Conservation (phyloP, 2,329 filamentous ascomycete genomes). For the Arachnopeziza araneosa region DNA sequence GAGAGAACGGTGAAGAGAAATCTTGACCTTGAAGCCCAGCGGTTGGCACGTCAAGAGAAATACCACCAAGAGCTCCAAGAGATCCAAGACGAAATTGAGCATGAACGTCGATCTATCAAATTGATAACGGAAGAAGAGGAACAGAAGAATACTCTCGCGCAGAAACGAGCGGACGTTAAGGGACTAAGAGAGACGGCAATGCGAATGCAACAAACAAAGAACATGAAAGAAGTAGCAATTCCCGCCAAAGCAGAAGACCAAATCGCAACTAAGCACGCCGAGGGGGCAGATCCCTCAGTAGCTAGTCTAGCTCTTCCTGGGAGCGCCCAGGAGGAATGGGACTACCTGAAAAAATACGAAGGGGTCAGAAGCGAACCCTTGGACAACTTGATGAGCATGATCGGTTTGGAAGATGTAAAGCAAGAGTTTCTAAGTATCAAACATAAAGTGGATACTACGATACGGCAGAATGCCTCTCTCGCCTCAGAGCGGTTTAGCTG, state of each 20-base stretch:
- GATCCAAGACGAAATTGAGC: constrained; percentile 22
- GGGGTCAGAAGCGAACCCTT: constrained; percentile 46
- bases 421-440: constrained; percentile 57
- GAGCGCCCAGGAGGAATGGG: constrained; percentile 48
- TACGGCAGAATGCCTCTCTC: constrained; percentile 52
- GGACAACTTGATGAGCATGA: constrained; percentile 63
- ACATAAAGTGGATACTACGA: constrained; percentile 50
- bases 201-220: neutral
- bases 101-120: constrained; percentile 33
- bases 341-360: constrained; percentile 50
- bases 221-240: neutral
- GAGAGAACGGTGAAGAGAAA: constrained; percentile 37
- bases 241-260: neutral
- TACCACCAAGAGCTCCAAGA: constrained; percentile 17
- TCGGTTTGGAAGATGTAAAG: constrained; percentile 67
- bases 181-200: constrained; percentile 3
- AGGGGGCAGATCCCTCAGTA: constrained; percentile 11
- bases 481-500: constrained; percentile 55
- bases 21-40: constrained; percentile 23
- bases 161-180: constrained; percentile 42
- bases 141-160: constrained; percentile 38
- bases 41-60: constrained; percentile 15
- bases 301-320: neutral
- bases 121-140: constrained; percentile 40
- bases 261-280: neutral